Conservation (phyloP, 2,329 filamentous ascomycete genomes). For the Diaporthe vexans region DNA sequence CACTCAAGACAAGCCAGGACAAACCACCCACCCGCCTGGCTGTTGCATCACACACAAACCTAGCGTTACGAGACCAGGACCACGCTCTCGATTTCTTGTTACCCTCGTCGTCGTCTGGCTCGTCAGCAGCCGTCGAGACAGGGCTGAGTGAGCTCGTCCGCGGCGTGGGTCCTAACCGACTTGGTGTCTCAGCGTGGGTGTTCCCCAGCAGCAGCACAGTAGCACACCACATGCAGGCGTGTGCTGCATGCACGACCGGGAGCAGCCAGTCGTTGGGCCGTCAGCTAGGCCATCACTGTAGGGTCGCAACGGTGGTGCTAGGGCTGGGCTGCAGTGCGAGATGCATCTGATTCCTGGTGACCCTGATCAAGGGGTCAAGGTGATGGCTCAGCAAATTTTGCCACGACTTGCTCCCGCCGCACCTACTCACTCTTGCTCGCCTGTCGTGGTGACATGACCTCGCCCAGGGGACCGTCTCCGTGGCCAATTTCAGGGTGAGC, state of each 20-base stretch:
- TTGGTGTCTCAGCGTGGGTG: slow-evolving; percentile 11
- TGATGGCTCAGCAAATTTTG: slow-evolving; percentile 16
- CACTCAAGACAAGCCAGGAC: background rate
- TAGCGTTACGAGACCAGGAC: background rate
- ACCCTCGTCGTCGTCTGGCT: slow-evolving; percentile 14
- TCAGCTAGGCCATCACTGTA: slow-evolving; percentile 2
- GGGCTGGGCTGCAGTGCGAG: slow-evolving; percentile 13
- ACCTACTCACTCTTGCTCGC: background rate
- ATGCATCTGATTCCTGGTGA: slow-evolving; percentile 2
- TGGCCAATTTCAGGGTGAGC: slow-evolving; percentile 5
- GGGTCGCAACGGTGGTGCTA: slow-evolving; percentile 31
- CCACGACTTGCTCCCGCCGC: slow-evolving; percentile 2
- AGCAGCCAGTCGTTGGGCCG: slow-evolving; percentile 21
- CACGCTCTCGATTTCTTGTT: background rate
- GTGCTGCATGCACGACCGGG: slow-evolving; percentile 14
- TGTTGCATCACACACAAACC: background rate
- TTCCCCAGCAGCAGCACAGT: slow-evolving; percentile 1
- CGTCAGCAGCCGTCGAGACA: slow-evolving; percentile 20
- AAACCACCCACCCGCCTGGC: background rate
- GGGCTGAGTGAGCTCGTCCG: slow-evolving; percentile 21
- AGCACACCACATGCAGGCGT: slow-evolving; percentile 13
- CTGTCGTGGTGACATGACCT: slow-evolving; percentile 1
- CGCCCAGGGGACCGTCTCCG: background rate
- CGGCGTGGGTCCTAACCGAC: slow-evolving; percentile 1
- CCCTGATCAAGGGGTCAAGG: slow-evolving; percentile 15